These are phyloP conservation scores for Phlebiopsis gigantea DNA, from an alignment of 768 basidiomycete genomes.

Conservation along the genomic window DNA sequence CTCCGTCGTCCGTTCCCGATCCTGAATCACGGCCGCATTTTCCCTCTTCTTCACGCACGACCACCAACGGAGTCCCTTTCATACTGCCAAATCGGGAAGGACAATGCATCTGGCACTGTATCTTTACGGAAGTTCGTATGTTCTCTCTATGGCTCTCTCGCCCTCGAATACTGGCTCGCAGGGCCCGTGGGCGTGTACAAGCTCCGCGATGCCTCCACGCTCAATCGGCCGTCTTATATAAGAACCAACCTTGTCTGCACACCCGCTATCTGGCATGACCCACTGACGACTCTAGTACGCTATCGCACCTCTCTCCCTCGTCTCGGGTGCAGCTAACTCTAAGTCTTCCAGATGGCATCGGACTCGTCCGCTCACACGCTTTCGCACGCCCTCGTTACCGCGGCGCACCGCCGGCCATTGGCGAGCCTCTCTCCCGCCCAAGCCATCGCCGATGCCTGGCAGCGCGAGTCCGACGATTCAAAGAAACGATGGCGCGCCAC, in stretches of 20 bases:
- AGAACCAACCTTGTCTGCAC: slow-evolving; percentile 23
- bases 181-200: slow-evolving; percentile 17
- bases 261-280: slow-evolving; percentile 22
- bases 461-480: slow-evolving; percentile 51
- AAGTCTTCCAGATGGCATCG: slow-evolving; percentile 24
- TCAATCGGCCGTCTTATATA: slow-evolving; percentile 23
- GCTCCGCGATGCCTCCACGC: slow-evolving; percentile 18
- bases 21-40: slow-evolving; percentile 7
- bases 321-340: slow-evolving; percentile 13
- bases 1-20: slow-evolving; percentile 5
- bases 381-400: slow-evolving; percentile 20
- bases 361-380: slow-evolving; percentile 23
- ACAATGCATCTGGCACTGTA: slow-evolving; percentile 14
- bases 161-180: slow-evolving; percentile 16
- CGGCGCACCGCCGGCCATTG: slow-evolving; percentile 14
- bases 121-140: slow-evolving; percentile 25
- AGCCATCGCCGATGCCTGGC: slow-evolving; percentile 68
- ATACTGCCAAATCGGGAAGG: slow-evolving; percentile 23
- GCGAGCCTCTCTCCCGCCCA: slow-evolving; percentile 48
- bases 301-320: slow-evolving; percentile 4
- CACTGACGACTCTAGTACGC: slow-evolving; percentile 27
- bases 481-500: slow-evolving; percentile 57
- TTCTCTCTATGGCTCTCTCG: slow-evolving; percentile 20
- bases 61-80: slow-evolving; percentile 16
- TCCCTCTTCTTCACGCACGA: slow-evolving; percentile 6